phyloP scores from a whole-genome alignment of 768 basidiomycete genomes.

The Auricularia auricula-judae region DNA sequence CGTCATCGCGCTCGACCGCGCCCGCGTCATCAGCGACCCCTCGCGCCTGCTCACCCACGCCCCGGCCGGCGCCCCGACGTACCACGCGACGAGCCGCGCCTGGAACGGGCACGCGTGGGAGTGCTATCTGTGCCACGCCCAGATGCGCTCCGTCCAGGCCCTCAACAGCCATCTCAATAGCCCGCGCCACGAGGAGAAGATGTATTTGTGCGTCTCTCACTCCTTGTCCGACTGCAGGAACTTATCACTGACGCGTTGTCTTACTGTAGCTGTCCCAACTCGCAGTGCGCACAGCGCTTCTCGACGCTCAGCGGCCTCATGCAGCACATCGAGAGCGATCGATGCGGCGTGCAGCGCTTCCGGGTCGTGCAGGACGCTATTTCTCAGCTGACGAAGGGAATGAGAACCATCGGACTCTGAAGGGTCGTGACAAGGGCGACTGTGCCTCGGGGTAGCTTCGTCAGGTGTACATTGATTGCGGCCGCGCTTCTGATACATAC shows the following conservation, averaged over 20 bases:
- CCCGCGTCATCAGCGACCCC: slow-evolving; percentile 45
- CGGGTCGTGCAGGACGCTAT: slow-evolving; percentile 28
- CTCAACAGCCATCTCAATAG: slow-evolving; percentile 58
- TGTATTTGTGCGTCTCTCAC: slow-evolving; percentile 22
- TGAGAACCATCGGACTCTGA: neutral
- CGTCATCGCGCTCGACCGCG: slow-evolving; percentile 32
- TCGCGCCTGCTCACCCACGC: slow-evolving; percentile 31
- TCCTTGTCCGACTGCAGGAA: neutral
- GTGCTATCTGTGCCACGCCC: slow-evolving; percentile 49
- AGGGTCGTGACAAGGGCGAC: no score
- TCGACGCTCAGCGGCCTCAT: slow-evolving; percentile 44
- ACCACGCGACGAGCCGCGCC: slow-evolving; percentile 26
- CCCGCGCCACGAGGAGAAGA: slow-evolving; percentile 41
- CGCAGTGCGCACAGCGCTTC: slow-evolving; percentile 33
- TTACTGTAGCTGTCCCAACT: slow-evolving; percentile 31
- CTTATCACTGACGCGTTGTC: neutral
- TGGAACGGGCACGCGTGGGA: slow-evolving; percentile 41
- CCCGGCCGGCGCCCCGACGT: slow-evolving; percentile 3
- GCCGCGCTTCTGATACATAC: no score
- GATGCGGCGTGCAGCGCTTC: slow-evolving; percentile 45
- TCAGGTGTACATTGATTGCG: no score
- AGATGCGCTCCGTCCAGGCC: slow-evolving; percentile 26
- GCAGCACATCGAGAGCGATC: slow-evolving; percentile 56
- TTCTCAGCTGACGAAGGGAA: slow-evolving; percentile 18
- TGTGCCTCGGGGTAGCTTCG: no score